A percentile compares a stretch with the other conserved stretches of the same genome.
Evolutionary conservation across 1,139 yeast species (phyloP).

Genomic region (Eremothecium cymbalariae): DNA sequence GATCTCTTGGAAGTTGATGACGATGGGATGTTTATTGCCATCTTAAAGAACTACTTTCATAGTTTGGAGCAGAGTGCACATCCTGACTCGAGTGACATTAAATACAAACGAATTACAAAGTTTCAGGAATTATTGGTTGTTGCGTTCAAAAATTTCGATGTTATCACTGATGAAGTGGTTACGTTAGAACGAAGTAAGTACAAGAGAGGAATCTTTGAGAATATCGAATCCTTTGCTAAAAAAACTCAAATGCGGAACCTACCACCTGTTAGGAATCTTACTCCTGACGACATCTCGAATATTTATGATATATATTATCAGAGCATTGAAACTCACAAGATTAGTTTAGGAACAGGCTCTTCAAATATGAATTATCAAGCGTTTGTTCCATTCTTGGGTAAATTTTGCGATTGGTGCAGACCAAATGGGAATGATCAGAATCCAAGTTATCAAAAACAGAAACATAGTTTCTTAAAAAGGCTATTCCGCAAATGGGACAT

Average conservation of each 20-base stretch:
- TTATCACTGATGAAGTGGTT: conserved; percentile 68
- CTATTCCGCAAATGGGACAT: conserved; percentile 68
- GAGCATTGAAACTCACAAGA: conserved; percentile 58
- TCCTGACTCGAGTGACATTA: conserved; percentile 60
- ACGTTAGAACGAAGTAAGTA: conserved; percentile 60
- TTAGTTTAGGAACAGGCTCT: conserved; percentile 65
- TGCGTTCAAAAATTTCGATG: conserved; percentile 84
- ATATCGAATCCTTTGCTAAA: conserved; percentile 84
- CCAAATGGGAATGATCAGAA: conserved; percentile 34
- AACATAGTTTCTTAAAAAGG: conserved; percentile 46
- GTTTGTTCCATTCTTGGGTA: conserved; percentile 66
- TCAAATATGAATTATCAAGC: conserved; percentile 65
- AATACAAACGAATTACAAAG: conserved; percentile 60
- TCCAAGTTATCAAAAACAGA: conserved; percentile 31
- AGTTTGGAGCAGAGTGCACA: conserved; percentile 75
- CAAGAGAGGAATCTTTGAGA: conserved; percentile 70
- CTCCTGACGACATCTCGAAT: conserved; percentile 51
- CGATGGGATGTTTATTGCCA: conserved; percentile 84
- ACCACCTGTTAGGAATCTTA: conserved; percentile 60
- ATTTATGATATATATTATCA: conserved; percentile 81
- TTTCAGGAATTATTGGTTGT: conserved; percentile 88
- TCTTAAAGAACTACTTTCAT: conserved; percentile 73
- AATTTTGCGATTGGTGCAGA: conserved; percentile 71
- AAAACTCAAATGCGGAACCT: conserved; percentile 83
- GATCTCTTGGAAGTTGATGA: conserved; percentile 71